Evolutionary conservation across 164 flowering plant genomes (phyloP), one percentile per base, ranked within the genome.

Genomic region (Aristolochia contorta): DNA sequence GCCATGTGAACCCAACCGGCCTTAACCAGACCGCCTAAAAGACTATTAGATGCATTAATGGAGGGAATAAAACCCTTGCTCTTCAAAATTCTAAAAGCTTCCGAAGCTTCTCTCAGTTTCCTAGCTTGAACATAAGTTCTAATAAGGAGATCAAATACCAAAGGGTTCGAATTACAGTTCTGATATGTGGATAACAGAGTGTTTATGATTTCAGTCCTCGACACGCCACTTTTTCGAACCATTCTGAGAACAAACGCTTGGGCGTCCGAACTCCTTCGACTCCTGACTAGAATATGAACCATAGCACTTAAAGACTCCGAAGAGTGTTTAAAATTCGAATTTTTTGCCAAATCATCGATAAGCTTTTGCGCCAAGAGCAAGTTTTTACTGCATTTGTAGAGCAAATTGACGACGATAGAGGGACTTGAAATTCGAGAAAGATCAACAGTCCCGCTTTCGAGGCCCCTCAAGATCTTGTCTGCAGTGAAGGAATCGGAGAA

Each of bases 111-210:
- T 60, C 90, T 77, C 24, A 89, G 49, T 77, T 82, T 89, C 76
- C 83, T 81, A 65, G 89, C 89, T 56, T 91, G 96, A 66, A 89
- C 94, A 63, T 82, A 91, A 70, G 89, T 89, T 75, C 85, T 82
- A 52, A 89, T 64, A 74, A 91, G 70, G 67, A 91, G 77, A 86
- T 89, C 96, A 71, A 84, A 85, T 43, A 79, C 86, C 59, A 61
- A 16, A 22, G 60, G 53, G 70, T 50, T 79, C 24, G 84, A 82
- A 58, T 84, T 78, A 45, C 82, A 80, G 32, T 59, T 37, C 3
- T 51, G 45, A 71, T 58, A 69, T 14, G 76, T 78, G 27, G 69
- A 75, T 25, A 81, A 41, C 62, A 91, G 65, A 0, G 83, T 74
- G n/a, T 82, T 85, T 4, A 91, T 80, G 66, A 88, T 76, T 49